Conservation (phyloP, 768 basidiomycete species). For the Chalciporus chontae region DNA sequence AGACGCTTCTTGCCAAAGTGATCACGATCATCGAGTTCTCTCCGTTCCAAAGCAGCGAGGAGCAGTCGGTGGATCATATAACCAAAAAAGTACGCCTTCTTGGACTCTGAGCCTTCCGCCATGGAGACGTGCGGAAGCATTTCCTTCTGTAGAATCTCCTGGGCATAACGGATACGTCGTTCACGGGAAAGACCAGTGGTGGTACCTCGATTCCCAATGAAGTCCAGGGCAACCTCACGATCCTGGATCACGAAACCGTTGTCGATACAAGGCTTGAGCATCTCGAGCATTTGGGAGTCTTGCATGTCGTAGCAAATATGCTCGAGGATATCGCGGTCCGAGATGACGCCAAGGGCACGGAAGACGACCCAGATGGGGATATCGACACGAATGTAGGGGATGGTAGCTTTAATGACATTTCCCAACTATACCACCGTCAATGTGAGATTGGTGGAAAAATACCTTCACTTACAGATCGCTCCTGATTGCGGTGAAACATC, state of each 20-base stretch:
- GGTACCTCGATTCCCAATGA: constrained; percentile 97
- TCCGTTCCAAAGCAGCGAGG: constrained; percentile 87
- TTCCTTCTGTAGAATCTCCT: constrained; percentile 97
- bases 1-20: constrained; percentile 98
- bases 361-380: constrained; percentile 99
- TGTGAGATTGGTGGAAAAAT: background rate
- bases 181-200: constrained; percentile 90
- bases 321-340: constrained; percentile 95
- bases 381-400: constrained; percentile 97
- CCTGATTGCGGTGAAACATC: constrained; percentile 88
- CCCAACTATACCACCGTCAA: constrained; percentile 51
- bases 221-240: constrained; percentile 94
- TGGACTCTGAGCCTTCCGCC: constrained; percentile 92
- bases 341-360: constrained; percentile 94
- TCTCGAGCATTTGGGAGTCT: constrained; percentile 94
- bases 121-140: constrained; percentile 97
- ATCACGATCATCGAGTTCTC: constrained; percentile 98
- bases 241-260: constrained; percentile 98
- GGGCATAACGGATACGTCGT: constrained; percentile 91
- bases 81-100: constrained; percentile 99
- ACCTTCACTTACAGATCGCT: constrained; percentile 66
- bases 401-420: constrained; percentile 93
- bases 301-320: constrained; percentile 99
- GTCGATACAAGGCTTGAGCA: constrained; percentile 97
- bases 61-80: constrained; percentile 98